phyloP scores from a whole-genome alignment of 108 stramenopile species.

The Skeletonema marinoi region DNA sequence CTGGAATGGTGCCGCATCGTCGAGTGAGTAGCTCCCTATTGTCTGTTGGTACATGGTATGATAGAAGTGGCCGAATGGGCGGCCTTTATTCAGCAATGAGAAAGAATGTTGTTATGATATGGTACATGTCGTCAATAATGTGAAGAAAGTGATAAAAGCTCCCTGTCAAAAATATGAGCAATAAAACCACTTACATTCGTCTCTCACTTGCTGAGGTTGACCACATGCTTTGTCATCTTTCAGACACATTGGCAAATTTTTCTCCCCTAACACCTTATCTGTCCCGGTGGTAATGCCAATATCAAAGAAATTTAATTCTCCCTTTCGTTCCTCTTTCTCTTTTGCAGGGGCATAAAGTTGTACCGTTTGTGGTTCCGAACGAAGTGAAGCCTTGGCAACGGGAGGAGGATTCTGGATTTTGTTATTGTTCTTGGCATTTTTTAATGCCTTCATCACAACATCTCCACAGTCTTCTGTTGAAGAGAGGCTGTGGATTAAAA shows the following conservation, averaged over 20 bases:
- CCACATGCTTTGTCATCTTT: conserved; percentile 6
- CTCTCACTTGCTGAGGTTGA: conserved; percentile 4
- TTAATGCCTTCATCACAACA: conserved; percentile 19
- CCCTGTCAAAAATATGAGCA: too few species aligned
- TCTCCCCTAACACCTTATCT: conserved; percentile 18
- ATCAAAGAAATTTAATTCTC: conserved; percentile 7
- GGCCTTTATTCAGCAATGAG: too few species aligned
- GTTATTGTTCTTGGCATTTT: conserved; percentile 6
- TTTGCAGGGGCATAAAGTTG: too few species aligned
- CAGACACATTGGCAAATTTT: conserved; percentile 6
- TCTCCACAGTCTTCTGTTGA: conserved; percentile 72
- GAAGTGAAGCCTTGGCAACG: background rate
- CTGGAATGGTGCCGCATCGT: conserved; percentile 52
- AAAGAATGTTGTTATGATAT: too few species aligned
- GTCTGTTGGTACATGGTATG: conserved; percentile 60
- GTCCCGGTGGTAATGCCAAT: conserved; percentile 13
- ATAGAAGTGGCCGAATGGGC: conserved; percentile 56
- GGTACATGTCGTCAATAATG: too few species aligned
- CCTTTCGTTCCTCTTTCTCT: too few species aligned
- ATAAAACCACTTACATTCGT: conserved; percentile 10
- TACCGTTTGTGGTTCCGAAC: background rate
- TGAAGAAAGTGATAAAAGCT: too few species aligned
- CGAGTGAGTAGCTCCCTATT: conserved; percentile 36
- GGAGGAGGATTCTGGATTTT: conserved; percentile 18
- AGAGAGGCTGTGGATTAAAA: background rate